These are phyloP conservation scores for Irpex sp. DNA, from an alignment of 1,284 basidiomycete genomes.

Conservation along the genomic window DNA sequence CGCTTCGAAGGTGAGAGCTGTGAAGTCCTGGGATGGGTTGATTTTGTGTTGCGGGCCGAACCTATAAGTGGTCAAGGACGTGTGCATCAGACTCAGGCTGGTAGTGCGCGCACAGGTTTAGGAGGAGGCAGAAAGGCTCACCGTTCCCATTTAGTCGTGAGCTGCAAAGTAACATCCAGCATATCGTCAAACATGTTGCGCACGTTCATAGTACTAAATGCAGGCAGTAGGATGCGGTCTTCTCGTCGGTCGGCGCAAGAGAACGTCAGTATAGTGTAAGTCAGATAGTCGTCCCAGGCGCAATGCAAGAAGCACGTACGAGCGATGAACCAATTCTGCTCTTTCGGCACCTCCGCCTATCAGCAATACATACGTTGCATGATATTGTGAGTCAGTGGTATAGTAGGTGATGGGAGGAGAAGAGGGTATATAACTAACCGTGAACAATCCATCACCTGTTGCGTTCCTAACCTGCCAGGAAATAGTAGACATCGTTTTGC, in stretches of 20 bases:
- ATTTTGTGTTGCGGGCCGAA: conserved; percentile 37
- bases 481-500: conserved; percentile 30
- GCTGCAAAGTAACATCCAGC: conserved; percentile 42
- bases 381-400: too few relatives aligned
- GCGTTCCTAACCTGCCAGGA: conserved; percentile 36
- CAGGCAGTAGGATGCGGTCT: conserved; percentile 48
- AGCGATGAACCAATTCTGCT: conserved; percentile 42
- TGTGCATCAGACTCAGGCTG: neutral
- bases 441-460: conserved; percentile 41
- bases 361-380: too few relatives aligned
- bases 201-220: conserved; percentile 41
- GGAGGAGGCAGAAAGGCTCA: conserved; percentile 14
- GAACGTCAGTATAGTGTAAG: neutral
- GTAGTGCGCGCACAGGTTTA: neutral
- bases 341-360: conserved; percentile 29
- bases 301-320: conserved; percentile 25
- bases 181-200: conserved; percentile 44
- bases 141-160: conserved; percentile 42
- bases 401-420: too few relatives aligned
- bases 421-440: conserved; percentile 14
- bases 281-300: too few relatives aligned
- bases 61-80: conserved; percentile 16
- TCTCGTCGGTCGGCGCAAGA: neutral
- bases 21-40: conserved; percentile 41
- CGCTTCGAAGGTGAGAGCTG: conserved; percentile 41